These are phyloP conservation scores for Aspergillus cristatus DNA, from an alignment of 495 filamentous ascomycete species.

Conservation along the genomic window DNA sequence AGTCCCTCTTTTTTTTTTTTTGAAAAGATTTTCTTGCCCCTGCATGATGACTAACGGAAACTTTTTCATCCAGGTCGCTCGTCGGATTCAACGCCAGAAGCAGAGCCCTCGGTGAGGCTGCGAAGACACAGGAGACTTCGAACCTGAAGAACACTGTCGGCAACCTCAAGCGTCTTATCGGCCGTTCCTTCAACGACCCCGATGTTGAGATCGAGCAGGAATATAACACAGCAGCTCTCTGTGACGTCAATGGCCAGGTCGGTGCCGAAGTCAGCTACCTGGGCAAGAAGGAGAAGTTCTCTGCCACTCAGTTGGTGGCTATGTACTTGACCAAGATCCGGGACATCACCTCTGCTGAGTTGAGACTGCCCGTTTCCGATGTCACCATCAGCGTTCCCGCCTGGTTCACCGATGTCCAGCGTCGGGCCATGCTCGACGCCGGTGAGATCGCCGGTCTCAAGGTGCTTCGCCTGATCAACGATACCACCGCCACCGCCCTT, in stretches of 20 bases:
- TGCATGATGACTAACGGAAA: slow-evolving; percentile 22
- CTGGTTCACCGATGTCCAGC: slow-evolving; percentile 96
- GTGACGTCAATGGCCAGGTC: slow-evolving; percentile 87
- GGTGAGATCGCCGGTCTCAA: slow-evolving; percentile 92
- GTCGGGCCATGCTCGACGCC: slow-evolving; percentile 81
- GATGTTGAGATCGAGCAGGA: slow-evolving; percentile 88
- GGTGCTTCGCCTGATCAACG: slow-evolving; percentile 89
- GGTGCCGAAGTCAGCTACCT: slow-evolving; percentile 92
- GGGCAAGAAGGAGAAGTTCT: slow-evolving; percentile 90
- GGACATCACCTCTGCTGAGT: slow-evolving; percentile 73
- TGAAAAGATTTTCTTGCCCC: background rate
- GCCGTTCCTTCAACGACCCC: slow-evolving; percentile 76
- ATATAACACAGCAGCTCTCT: slow-evolving; percentile 77
- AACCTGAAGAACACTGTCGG: slow-evolving; percentile 98
- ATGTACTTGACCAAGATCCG: slow-evolving; percentile 96
- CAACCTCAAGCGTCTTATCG: slow-evolving; percentile 84
- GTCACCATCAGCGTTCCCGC: slow-evolving; percentile 88
- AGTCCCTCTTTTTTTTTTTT: slow-evolving; percentile 5
- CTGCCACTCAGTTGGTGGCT: slow-evolving; percentile 79
- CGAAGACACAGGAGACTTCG: slow-evolving; percentile 98
- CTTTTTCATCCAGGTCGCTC: slow-evolving; percentile 54
- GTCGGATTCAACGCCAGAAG: slow-evolving; percentile 91
- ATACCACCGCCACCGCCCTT: slow-evolving; percentile 91
- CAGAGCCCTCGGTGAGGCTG: slow-evolving; percentile 86
- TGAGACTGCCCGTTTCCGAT: slow-evolving; percentile 90